A percentile compares a stretch with the other conserved stretches of the same genome.
Evolutionary conservation across 1,139 yeast genomes (phyloP).

Genomic region (Geotrichum reessii): DNA sequence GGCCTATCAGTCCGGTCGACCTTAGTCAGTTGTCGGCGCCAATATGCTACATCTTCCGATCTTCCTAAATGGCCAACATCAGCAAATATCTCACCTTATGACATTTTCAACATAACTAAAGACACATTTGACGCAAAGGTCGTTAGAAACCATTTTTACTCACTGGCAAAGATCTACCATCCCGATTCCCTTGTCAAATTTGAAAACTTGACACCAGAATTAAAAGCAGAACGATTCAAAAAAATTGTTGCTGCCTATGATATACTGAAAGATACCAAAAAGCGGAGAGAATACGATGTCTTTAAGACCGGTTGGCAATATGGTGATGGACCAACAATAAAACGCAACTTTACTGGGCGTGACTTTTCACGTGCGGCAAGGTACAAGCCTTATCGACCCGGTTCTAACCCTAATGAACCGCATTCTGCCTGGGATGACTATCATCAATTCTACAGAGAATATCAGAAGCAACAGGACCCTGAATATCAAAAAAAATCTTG

Average conservation of each 20-base stretch:
- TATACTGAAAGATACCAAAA: conserved; percentile 53
- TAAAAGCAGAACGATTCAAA: conserved; percentile 52
- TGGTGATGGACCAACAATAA: conserved; percentile 30
- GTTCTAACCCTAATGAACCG: conserved; percentile 10
- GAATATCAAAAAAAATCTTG: conserved; percentile 30
- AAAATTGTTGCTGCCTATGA: conserved; percentile 68
- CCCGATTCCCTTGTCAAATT: conserved; percentile 54
- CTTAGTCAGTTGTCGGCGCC: conserved; percentile 1
- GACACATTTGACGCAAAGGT: conserved; percentile 38
- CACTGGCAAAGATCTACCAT: conserved; percentile 74
- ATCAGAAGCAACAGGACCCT: conserved; percentile 23
- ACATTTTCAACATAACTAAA: conserved; percentile 50
- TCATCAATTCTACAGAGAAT: conserved; percentile 18
- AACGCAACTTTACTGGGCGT: conserved; percentile 30
- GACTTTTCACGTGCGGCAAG: conserved; percentile 16
- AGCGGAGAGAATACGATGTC: conserved; percentile 42
- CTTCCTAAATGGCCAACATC: conserved; percentile 52
- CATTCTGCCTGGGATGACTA: conserved; percentile 27
- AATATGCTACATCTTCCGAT: background rate
- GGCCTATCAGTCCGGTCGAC: background rate
- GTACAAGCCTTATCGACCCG: conserved; percentile 4
- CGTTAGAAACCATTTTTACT: conserved; percentile 53
- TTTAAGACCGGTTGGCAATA: conserved; percentile 18
- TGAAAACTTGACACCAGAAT: conserved; percentile 18
- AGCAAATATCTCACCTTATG: conserved; percentile 66